Base-by-base conservation (phyloP, 2,329 filamentous ascomycete genomes). In the Cercospora zeina region DNA sequence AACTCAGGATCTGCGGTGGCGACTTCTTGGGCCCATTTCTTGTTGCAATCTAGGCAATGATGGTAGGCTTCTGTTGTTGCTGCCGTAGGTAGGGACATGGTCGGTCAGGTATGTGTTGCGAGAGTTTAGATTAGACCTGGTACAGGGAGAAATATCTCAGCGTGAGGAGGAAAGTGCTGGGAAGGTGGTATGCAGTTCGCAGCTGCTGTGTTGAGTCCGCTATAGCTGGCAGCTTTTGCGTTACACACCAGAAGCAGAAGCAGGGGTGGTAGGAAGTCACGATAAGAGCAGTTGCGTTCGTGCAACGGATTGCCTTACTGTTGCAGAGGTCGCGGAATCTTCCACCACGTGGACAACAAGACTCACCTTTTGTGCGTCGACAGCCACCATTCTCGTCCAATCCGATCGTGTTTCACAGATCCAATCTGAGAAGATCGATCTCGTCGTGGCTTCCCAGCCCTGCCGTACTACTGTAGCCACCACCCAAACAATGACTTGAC, bases 11-110 rank as follows among this genome's bases (percentile, higher is more conserved):
- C 85, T 70, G 86, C 81, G 66, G 85, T 80, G 54, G 82, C 77
- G 67, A 86, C 87, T 69, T 87, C 84, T 62, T 82, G 80, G 37
- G 87, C 87, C 87, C 89, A 93, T 67, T 86, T 81, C 67, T 85
- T 83, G 79, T 92, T 92, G 69, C 83, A 85, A 77, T 83, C 82
- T 70, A 92, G 76, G 64, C 86, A 85, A 71, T 84, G 62, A 45
- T 67, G 64, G 68, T 71, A 73, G 59, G 67, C 69, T 65, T 69
- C 66, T 36, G 67, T 65, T 68, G 54, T 8, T 54, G 36, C 21
- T 39, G 27, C 24, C 30, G 45, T 37, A 34, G 57, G 36, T 16
- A 16, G 36, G n/a, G 34, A 47, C 37, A 33, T 56, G 34, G 33
- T 33, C 9, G 13, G 34, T 58, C 10, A 45, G 39, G 3, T 21